Evolutionary conservation across 2,329 filamentous ascomycete genomes (phyloP), one percentile per base, ranked within the genome.

Genomic region (Diaporthe helianthi): DNA sequence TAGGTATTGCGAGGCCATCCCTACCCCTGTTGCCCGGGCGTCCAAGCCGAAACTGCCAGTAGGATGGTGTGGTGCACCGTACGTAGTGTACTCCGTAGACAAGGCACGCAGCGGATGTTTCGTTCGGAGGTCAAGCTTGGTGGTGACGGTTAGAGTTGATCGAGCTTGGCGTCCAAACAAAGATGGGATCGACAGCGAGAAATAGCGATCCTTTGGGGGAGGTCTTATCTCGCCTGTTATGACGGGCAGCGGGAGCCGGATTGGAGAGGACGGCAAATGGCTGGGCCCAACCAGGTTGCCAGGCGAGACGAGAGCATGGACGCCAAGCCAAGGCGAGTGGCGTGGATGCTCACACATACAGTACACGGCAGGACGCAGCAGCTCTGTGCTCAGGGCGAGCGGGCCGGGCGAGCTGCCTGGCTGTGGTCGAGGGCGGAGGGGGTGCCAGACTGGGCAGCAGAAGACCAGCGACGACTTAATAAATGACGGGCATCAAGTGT

Each of bases 111-210:
- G 36, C 26, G 49, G 36, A 53, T 47, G 63, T 58, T 67, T 49
- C 52, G 41, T 60, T 58, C 52, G 52, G 65, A 49, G 54, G 41
- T 67, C 65, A 33, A 58, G 65, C 64, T 51, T 47, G 24, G n/a
- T 38, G 51, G 31, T 49, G 41, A 38, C 64, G 58, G 44, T 67
- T 70, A 68, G 54, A 61, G 68, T 68, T 70, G 64, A 46, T 68
- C 49, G 47, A 33, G 33, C 41, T 55, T 70, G 68, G 68, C 64
- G 58, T 49, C 68, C 55, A 67, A 70, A 61, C 31, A 47, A 54
- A 64, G 68, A 68, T 67, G 68, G 54, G 68, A 70, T 70, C 68
- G 64, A 68, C 68, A 52, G 31, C 38, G 68, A 70, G 54, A 64
- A 55, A 51, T 53, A 58, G 53, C 49, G 66, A 17, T 49, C 54